A percentile compares a stretch with the other conserved stretches of the same genome.
These are phyloP conservation scores for Fraxinus floribunda DNA, from an alignment of 305 asterid genomes.

Conservation along the genomic window DNA sequence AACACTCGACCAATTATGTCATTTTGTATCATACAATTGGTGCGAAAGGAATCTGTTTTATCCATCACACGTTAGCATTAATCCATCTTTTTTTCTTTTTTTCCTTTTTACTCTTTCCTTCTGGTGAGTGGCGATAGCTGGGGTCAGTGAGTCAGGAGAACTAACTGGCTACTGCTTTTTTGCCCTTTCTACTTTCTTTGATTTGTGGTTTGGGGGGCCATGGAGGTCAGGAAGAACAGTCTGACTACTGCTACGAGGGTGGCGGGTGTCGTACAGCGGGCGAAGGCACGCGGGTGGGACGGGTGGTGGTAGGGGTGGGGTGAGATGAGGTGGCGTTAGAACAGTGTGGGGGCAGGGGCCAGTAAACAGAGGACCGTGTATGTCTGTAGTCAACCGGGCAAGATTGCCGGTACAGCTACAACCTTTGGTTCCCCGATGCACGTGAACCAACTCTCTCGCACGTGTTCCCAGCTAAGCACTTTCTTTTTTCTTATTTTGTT, in stretches of 20 bases:
- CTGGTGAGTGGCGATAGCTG: neutral
- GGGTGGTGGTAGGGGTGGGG: neutral
- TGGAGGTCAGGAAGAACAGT: neutral
- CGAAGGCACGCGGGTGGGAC: neutral
- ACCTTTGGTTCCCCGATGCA: slow-evolving; percentile 5
- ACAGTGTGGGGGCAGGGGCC: neutral
- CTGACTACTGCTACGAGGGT: neutral
- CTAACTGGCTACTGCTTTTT: neutral
- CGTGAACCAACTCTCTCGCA: neutral
- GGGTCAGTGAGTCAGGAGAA: slow-evolving; percentile 3
- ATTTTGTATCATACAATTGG: slow-evolving; percentile 32
- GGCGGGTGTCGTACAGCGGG: neutral
- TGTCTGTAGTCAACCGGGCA: slow-evolving; percentile 15
- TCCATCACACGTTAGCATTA: slow-evolving; percentile 31
- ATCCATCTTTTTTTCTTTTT: neutral
- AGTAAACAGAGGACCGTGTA: neutral
- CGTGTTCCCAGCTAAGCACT: slow-evolving; percentile 2
- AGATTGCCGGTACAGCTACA: slow-evolving; percentile 10
- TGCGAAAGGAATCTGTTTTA: slow-evolving; percentile 20
- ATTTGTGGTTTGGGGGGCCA: neutral
- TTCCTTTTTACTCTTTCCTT: neutral
- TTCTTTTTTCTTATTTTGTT: neutral
- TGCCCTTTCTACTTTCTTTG: neutral
- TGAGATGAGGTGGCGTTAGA: too few relatives aligned
- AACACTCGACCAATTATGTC: slow-evolving; percentile 28